Evolutionary conservation across 495 filamentous ascomycete genomes (phyloP), one percentile per base, ranked within the genome.

Genomic region (Hyaloscypha variabilis): DNA sequence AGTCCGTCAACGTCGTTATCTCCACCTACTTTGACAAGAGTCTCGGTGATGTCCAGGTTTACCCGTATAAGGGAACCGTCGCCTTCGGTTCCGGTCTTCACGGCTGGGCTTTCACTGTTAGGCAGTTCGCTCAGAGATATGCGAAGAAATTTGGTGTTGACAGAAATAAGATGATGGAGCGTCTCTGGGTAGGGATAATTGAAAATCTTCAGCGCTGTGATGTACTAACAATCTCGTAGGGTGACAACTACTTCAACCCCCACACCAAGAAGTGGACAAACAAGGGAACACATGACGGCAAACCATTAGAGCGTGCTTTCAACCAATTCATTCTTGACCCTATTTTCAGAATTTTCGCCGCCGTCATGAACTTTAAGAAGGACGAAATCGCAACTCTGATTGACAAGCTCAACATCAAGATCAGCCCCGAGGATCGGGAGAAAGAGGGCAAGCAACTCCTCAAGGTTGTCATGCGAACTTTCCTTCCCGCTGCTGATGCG

Each of bases 111-210:
- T 99, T 99, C 90, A 99, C 95, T 71, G 85, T 99, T 83, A 91
- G 95, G 72, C 96, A 99, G 79, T 99, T 99, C 81, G 95, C 95
- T 72, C 83, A 88, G 74, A 90, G 90, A 77, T 99, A 98, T 83
- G 91, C 95, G 77, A 97, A 97, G 92, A 99, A 99, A 82, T 98
- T 99, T 76, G 95, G 95, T 89, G 96, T 99, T 74, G 96, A 99
- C 87, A 91, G 91, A 80, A 88, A 86, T 81, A 98, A 98, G 92
- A 97, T 99, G 96, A 97, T 98, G 88, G 92, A 97, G 84, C 93
- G 96, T 87, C 91, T 99, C 73, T 99, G 95, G 95, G 91, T 93
- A 82, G 80, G 87, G 75, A 65, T 28, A 39, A 24, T 8, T 46
- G 5, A 8, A 28, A 59, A 13, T 19, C 26, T 26, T 28, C 21